phyloP scores from a whole-genome alignment of 1,284 basidiomycete genomes.

The Austroboletus rostrupii region DNA sequence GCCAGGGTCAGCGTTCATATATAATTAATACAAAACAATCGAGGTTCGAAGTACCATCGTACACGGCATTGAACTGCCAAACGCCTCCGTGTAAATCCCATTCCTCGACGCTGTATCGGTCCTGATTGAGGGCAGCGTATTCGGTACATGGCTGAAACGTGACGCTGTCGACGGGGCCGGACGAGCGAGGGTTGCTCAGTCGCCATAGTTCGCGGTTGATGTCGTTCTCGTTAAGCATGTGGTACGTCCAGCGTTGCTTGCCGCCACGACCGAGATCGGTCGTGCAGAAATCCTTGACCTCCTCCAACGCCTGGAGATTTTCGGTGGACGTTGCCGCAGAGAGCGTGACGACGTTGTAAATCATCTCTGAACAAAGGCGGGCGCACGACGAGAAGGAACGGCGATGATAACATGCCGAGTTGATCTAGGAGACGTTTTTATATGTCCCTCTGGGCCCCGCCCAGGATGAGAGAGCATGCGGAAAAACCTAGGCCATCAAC shows the following conservation, averaged over 20 bases:
- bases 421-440: conserved; percentile 16
- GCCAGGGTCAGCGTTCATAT: conserved; percentile 10
- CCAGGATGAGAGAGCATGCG: conserved; percentile 17
- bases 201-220: conserved; percentile 46
- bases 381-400: conserved; percentile 2
- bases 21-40: background rate
- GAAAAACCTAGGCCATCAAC: conserved; percentile 4
- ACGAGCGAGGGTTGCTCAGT: conserved; percentile 34
- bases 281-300: conserved; percentile 47
- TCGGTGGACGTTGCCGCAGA: conserved; percentile 45
- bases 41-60: conserved; percentile 48
- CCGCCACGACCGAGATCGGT: conserved; percentile 58
- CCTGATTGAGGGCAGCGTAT: conserved; percentile 47
- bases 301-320: conserved; percentile 45
- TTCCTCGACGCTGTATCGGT: conserved; percentile 50
- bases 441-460: conserved; percentile 13
- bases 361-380: background rate
- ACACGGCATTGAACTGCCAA: conserved; percentile 59
- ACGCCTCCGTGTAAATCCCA: conserved; percentile 51
- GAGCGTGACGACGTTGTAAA: conserved; percentile 37
- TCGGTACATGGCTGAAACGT: conserved; percentile 59
- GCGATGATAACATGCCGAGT: conserved; percentile 13
- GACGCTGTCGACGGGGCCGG: conserved; percentile 44
- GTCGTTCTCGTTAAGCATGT: conserved; percentile 43
- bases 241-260: conserved; percentile 53